Evolutionary conservation across 495 filamentous ascomycete species (phyloP).

Genomic region (Astrothelium macrocarpum): DNA sequence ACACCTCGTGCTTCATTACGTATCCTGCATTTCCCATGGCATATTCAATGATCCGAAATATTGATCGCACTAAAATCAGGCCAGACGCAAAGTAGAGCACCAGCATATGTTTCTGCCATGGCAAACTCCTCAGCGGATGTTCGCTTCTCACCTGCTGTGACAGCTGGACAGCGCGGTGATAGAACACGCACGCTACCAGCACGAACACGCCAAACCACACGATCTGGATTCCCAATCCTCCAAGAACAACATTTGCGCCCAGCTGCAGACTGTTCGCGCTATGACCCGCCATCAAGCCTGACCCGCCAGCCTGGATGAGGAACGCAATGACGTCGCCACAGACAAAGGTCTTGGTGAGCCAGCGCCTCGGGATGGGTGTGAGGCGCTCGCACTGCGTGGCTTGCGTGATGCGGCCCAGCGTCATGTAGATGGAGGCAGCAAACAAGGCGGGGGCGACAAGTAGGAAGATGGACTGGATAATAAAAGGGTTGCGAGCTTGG

Average conservation of each 20-base stretch:
- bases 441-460: constrained; percentile 38
- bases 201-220: constrained; percentile 39
- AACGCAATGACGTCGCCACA: constrained; percentile 38
- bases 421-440: constrained; percentile 40
- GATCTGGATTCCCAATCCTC: constrained; percentile 38
- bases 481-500: constrained; percentile 15
- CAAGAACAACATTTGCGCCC: constrained; percentile 30
- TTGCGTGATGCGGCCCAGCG: constrained; percentile 33
- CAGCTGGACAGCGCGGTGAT: constrained; percentile 27
- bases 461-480: constrained; percentile 25
- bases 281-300: constrained; percentile 33
- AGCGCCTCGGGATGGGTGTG: constrained; percentile 28
- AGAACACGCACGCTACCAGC: constrained; percentile 31
- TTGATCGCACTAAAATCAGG: constrained; percentile 51
- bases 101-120: constrained; percentile 44
- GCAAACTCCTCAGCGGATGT: constrained; percentile 8
- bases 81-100: constrained; percentile 44
- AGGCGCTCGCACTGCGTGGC: constrained; percentile 38
- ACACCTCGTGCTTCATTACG: constrained; percentile 45
- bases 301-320: constrained; percentile 34
- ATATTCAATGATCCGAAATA: constrained; percentile 58
- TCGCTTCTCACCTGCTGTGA: neutral
- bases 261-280: constrained; percentile 7
- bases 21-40: constrained; percentile 44
- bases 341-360: constrained; percentile 40